A percentile compares a stretch with the other conserved stretches of the same genome.
Conservation (phyloP, 108 stramenopile species). For the Cyclotella choctawhatcheeana region DNA sequence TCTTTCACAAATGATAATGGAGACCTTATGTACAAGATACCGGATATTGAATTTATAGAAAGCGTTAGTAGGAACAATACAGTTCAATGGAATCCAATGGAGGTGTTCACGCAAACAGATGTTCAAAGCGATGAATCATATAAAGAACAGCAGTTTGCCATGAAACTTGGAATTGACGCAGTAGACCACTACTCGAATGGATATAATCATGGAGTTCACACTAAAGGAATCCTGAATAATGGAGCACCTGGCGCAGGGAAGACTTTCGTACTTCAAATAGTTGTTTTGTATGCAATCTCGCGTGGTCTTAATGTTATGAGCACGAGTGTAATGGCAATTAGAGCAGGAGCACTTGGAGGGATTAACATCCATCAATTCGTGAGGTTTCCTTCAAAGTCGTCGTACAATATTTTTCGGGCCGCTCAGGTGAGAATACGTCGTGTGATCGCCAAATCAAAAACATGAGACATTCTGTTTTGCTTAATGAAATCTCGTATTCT, state of each 20-base stretch:
- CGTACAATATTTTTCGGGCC: conserved; percentile 1
- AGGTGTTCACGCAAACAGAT: not conserved
- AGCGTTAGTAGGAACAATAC: not conserved
- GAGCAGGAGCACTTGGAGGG: conserved; percentile 18
- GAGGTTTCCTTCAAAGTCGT: not conserved
- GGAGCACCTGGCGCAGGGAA: conserved; percentile 29
- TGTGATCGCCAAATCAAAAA: too few species aligned
- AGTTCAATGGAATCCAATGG: conserved; percentile 9
- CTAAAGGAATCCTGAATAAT: conserved; percentile 3
- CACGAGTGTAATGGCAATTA: conserved; percentile 25
- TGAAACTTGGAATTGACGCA: not conserved
- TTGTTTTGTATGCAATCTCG: conserved; percentile 19
- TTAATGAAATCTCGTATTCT: not conserved
- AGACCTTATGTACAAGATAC: too few species aligned
- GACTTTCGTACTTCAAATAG: conserved; percentile 1
- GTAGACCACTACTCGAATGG: not conserved
- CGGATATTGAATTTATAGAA: not conserved
- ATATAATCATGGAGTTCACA: not conserved
- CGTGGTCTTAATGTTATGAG: conserved; percentile 20
- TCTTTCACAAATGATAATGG: not conserved
- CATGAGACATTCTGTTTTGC: not conserved
- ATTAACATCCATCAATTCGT: conserved; percentile 23
- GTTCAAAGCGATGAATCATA: conserved; percentile 17
- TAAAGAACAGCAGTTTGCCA: conserved; percentile 5
- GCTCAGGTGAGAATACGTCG: conserved; percentile 1